Evolutionary conservation across 164 flowering plant species (phyloP).

Genomic region (Dillenia suffruticosa): DNA sequence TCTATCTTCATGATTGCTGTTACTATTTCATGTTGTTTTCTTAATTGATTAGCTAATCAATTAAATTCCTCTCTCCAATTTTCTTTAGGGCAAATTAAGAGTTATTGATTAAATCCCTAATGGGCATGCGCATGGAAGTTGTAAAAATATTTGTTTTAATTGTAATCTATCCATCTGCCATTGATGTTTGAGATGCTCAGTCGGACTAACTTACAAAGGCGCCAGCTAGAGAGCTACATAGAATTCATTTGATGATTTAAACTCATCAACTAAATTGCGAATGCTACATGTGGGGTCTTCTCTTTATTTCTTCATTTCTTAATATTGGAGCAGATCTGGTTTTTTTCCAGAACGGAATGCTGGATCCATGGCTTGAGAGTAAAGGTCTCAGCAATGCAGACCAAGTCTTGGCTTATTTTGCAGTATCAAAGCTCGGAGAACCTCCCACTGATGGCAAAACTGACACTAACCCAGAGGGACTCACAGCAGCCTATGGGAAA

Average conservation of each 20-base stretch:
- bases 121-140: no score
- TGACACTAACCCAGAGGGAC: constrained; percentile 89
- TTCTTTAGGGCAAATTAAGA: no score
- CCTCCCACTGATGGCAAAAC: constrained; percentile 94
- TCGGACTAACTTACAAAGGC: no score
- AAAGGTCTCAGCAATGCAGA: constrained; percentile 77
- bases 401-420: constrained; percentile 95
- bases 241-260: no score
- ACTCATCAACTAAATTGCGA: no score
- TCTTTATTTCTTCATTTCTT: constrained; percentile 2
- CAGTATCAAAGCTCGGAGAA: constrained; percentile 92
- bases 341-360: constrained; percentile 99
- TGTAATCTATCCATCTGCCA: no score
- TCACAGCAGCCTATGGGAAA: constrained; percentile 96
- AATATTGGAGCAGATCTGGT: constrained; percentile 89
- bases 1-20: not conserved
- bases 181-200: no score
- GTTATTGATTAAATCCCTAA: no score
- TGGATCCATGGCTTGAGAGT: constrained; percentile 93
- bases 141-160: no score
- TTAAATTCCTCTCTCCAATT: not conserved
- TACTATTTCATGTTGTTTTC: not conserved
- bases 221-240: no score
- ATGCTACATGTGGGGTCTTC: no score
- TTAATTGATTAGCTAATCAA: not conserved